Conservation (phyloP, 805 yeast species). For the Zygotorulaspora chibaensis region DNA sequence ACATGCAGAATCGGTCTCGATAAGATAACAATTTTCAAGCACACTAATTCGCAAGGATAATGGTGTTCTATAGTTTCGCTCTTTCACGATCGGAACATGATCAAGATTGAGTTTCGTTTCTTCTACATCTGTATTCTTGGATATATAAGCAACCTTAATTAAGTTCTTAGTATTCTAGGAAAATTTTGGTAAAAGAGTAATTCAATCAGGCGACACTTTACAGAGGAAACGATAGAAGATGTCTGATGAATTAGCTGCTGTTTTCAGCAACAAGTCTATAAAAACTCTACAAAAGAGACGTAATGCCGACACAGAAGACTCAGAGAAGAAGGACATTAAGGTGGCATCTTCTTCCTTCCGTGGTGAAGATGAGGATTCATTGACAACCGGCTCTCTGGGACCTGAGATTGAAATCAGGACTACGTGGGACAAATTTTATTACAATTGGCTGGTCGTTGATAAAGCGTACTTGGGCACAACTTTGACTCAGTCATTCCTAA, state of each 20-base stretch:
- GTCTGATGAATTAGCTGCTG: conserved; percentile 18
- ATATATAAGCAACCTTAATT: too few relatives aligned
- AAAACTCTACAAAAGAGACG: conserved; percentile 1
- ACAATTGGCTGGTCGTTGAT: conserved; percentile 26
- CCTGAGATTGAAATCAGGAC: conserved; percentile 8
- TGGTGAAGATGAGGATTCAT: conserved; percentile 6
- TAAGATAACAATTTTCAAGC: too few relatives aligned
- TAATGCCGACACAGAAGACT: not conserved
- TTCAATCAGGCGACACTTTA: too few relatives aligned
- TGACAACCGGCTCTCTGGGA: conserved; percentile 6
- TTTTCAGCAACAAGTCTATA: conserved; percentile 15
- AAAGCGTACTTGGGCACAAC: conserved; percentile 40
- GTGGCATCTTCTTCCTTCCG: conserved; percentile 1
- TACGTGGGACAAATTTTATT: conserved; percentile 24
- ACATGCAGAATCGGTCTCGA: too few relatives aligned
- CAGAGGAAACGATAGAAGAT: not conserved
- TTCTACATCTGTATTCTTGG: too few relatives aligned
- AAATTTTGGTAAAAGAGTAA: too few relatives aligned
- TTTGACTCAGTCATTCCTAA: conserved; percentile 58
- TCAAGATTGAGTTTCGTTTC: too few relatives aligned
- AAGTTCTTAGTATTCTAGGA: too few relatives aligned
- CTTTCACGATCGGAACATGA: too few relatives aligned
- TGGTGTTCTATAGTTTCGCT: too few relatives aligned
- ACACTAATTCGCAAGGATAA: too few relatives aligned
- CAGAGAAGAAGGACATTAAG: conserved; percentile 8